Conservation (phyloP, 257 asterid species). For the Salvia hispanica region DNA sequence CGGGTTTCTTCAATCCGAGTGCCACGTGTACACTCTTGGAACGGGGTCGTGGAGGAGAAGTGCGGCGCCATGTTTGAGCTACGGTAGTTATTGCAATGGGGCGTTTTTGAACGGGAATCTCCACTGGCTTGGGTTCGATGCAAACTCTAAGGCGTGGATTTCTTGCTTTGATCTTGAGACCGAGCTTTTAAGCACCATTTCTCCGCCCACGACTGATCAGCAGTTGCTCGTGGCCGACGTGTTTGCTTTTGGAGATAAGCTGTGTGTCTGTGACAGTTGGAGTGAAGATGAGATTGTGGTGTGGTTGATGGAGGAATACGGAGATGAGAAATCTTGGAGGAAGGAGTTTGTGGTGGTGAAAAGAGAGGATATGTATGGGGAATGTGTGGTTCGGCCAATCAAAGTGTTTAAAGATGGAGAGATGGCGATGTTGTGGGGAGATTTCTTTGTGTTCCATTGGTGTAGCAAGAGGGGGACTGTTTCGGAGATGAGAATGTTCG, state of each 20-base stretch:
- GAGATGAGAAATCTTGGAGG: too few relatives aligned
- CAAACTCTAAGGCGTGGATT: neutral
- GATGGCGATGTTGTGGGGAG: too few relatives aligned
- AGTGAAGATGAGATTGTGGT: neutral
- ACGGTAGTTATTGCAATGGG: too few relatives aligned
- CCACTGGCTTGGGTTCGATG: conserved; percentile 46
- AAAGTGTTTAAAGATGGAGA: too few relatives aligned
- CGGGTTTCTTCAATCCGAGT: conserved; percentile 20
- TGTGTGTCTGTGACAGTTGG: neutral
- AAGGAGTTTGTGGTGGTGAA: neutral
- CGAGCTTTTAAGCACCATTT: conserved; percentile 32
- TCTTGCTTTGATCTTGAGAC: conserved; percentile 45
- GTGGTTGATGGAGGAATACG: conserved; percentile 9
- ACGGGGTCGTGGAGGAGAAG: conserved; percentile 39
- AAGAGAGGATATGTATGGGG: neutral
- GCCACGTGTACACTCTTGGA: conserved; percentile 49
- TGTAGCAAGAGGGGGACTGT: neutral
- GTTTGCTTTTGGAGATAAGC: neutral
- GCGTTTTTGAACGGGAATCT: conserved; percentile 42
- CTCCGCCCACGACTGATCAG: neutral
- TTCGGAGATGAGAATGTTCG: neutral
- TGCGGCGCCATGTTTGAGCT: neutral
- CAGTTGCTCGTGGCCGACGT: neutral
- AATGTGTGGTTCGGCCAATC: neutral
- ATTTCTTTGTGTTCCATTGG: too few relatives aligned